These are phyloP conservation scores for Pelargonium australe DNA, from an alignment of 441 rosid species.

Conservation along the genomic window DNA sequence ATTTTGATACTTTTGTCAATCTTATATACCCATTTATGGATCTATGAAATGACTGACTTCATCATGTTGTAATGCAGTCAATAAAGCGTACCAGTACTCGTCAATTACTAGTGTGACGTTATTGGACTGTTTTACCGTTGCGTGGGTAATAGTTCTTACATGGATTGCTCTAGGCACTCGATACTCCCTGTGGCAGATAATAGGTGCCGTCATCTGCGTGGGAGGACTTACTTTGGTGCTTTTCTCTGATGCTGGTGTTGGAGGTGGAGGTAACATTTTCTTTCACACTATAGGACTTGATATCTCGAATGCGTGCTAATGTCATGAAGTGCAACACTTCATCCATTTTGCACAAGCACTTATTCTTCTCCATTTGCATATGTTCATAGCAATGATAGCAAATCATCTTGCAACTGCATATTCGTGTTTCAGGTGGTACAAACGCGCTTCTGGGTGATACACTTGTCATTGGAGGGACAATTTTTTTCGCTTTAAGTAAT, in stretches of 20 bases:
- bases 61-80: slow-evolving; percentile 31
- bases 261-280: slow-evolving; percentile 48
- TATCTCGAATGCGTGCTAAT: background rate
- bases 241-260: slow-evolving; percentile 50
- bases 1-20: too few relatives aligned
- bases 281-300: background rate
- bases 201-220: slow-evolving; percentile 46
- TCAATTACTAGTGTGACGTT: slow-evolving; percentile 62
- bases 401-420: background rate
- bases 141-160: slow-evolving; percentile 51
- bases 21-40: background rate
- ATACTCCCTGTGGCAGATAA: slow-evolving; percentile 48
- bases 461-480: slow-evolving; percentile 45
- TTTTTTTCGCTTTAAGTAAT: slow-evolving; percentile 54
- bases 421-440: slow-evolving; percentile 40
- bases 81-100: slow-evolving; percentile 58
- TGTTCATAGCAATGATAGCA: background rate
- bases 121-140: slow-evolving; percentile 50
- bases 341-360: background rate
- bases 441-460: slow-evolving; percentile 51
- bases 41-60: slow-evolving; percentile 3
- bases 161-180: slow-evolving; percentile 48
- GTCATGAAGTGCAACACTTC: background rate
- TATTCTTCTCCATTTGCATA: background rate
- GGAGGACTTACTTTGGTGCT: slow-evolving; percentile 55